phyloP scores from a whole-genome alignment of 2,329 filamentous ascomycete genomes.

The Cordyceps cicadae region DNA sequence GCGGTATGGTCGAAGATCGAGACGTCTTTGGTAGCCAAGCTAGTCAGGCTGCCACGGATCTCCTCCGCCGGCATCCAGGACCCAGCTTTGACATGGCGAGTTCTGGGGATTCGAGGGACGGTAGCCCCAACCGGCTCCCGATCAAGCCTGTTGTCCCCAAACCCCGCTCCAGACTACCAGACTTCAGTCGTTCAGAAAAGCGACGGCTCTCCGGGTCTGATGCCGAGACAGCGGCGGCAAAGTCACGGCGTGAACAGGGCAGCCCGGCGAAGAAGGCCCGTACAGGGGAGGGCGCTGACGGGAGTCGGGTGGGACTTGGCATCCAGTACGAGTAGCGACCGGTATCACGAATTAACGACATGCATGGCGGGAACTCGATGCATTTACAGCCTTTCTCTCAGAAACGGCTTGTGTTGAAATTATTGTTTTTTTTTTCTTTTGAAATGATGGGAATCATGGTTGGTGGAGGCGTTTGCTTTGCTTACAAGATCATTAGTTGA shows the following conservation, averaged over 20 bases:
- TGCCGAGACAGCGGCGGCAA: conserved; percentile 23
- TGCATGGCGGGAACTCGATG: background rate
- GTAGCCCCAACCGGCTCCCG: conserved; percentile 29
- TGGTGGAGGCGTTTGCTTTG: background rate
- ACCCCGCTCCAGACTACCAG: conserved; percentile 34
- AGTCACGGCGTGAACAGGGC: conserved; percentile 19
- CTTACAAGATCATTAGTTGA: background rate
- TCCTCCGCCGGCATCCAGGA: conserved; percentile 56
- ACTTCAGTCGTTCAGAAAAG: conserved; percentile 38
- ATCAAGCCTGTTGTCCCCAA: conserved; percentile 32
- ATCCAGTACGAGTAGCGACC: conserved; percentile 37
- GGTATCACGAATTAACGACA: background rate
- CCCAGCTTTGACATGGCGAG: conserved; percentile 44
- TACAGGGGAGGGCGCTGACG: conserved; percentile 32
- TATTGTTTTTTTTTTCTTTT: background rate
- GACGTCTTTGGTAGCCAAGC: conserved; percentile 66
- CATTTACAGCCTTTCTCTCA: background rate
- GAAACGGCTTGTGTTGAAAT: background rate
- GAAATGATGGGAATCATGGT: background rate
- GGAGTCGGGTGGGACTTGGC: conserved; percentile 39
- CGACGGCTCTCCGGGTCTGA: conserved; percentile 37
- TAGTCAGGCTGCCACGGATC: conserved; percentile 65
- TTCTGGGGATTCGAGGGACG: conserved; percentile 35
- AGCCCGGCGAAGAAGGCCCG: conserved; percentile 47
- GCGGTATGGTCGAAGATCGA: conserved; percentile 26